A percentile compares a stretch with the other conserved stretches of the same genome.
Conservation (phyloP, 208 protist species). For the Giardia muris region DNA sequence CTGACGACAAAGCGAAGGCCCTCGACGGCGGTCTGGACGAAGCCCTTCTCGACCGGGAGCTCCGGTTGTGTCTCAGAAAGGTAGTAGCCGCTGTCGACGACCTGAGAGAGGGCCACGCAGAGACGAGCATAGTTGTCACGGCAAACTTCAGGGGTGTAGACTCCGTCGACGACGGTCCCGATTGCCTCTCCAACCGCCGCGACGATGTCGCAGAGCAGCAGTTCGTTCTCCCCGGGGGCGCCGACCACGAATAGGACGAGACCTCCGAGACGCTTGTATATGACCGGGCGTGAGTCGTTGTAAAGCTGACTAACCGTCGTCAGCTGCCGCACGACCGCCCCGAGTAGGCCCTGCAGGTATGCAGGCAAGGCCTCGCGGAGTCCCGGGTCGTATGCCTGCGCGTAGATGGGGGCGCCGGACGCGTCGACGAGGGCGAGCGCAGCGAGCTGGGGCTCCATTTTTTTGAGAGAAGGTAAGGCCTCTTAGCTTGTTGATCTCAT, state of each 20-base stretch:
- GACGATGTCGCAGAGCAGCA: neutral
- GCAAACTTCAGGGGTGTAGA: neutral
- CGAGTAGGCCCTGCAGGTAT: neutral
- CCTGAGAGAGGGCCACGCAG: neutral
- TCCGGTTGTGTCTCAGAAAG: neutral
- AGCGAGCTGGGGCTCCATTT: neutral
- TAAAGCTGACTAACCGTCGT: neutral
- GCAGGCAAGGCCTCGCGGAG: neutral
- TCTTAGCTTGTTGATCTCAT: neutral
- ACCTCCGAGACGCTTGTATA: neutral
- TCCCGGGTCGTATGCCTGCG: neutral
- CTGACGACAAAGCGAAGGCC: neutral
- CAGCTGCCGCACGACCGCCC: neutral
- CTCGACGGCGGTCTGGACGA: neutral
- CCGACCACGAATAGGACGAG: neutral
- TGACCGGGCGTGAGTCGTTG: neutral
- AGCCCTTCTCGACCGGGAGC: neutral
- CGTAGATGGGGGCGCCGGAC: neutral
- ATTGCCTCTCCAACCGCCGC: neutral
- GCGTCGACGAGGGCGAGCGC: neutral
- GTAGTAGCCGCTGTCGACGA: neutral
- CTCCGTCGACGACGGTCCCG: neutral
- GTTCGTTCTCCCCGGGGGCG: neutral
- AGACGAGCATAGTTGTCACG: neutral
- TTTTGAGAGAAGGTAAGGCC: neutral